Base-by-base conservation (phyloP, 139 green algal species). In the Picochlorum sp. region DNA sequence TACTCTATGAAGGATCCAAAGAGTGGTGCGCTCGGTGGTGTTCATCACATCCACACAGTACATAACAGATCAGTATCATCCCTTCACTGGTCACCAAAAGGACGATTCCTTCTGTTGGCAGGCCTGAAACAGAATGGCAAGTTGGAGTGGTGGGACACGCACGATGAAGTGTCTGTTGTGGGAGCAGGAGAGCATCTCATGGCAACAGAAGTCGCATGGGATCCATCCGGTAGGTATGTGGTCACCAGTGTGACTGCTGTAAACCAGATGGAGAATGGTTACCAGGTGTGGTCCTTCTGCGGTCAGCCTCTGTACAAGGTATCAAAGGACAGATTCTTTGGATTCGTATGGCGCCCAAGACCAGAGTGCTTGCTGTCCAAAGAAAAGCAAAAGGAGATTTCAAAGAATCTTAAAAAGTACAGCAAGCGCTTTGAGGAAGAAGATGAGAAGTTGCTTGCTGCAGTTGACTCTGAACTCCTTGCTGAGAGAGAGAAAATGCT, bases 221-320 rank as follows among this genome's bases (percentile, higher is more conserved):
- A 97, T 78, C 89, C 91, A 64, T 96, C 90, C 1, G 90, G 84
- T 73, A 79, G 87, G 51, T 98, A 93, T 72, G 82, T 98, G 37
- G 84, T 88, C 14, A 97, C 92, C 16, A 69, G 68, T 11, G 92
- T 98, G 10, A 91, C 84, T 20, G 73, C 71, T 49, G 69, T 89
- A 15, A 86, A 97, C 64, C 85, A 94, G 63, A 98, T 97, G 89
- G 94, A 99, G 80, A 97, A 98, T 77, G 94, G 94, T 8, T 95
- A 89, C 82, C 85, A 89, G 60, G 26, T 74, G 0, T 98, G 92
- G 92, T 85, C 80, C 58, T 98, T 97, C 81, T 79, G 85, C 21
- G 94, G 94, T 30, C 74, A 85, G 52, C 67, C 85, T 54, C 72
- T 99, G 44, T 96, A 96, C 84, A 82, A 77, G 60, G 47, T 72